phyloP scores from a whole-genome alignment of 139 green algal genomes.

The Coelastrella sp. region DNA sequence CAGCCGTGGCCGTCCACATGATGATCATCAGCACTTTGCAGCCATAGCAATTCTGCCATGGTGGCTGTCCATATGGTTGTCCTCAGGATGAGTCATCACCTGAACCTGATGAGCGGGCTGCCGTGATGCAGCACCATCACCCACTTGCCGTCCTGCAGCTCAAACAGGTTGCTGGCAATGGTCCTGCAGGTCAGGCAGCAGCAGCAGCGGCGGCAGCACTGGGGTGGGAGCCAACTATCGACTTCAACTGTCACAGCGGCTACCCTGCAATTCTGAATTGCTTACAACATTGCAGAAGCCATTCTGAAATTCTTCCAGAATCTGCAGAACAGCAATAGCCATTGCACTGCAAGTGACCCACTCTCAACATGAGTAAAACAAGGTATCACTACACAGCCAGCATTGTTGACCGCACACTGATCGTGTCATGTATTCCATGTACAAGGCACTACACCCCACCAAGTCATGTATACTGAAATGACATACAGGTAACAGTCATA shows the following conservation, averaged over 20 bases:
- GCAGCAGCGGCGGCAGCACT: neutral
- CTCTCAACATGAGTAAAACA: neutral
- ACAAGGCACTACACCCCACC: neutral
- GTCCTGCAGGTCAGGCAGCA: slow-evolving; percentile 59
- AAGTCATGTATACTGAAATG: neutral
- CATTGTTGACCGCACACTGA: neutral
- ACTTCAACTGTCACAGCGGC: neutral
- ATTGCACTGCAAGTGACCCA: neutral
- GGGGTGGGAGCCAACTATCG: neutral
- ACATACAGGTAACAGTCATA: neutral
- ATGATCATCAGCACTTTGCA: too few relatives aligned
- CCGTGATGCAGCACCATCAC: slow-evolving; percentile 85
- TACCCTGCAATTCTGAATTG: neutral
- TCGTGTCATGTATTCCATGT: neutral
- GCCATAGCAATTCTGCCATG: too few relatives aligned
- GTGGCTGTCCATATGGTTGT: too few relatives aligned
- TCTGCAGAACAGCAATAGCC: neutral
- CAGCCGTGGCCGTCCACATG: too few relatives aligned
- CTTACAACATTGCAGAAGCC: too few relatives aligned
- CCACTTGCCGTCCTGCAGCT: slow-evolving; percentile 84
- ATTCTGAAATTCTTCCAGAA: neutral
- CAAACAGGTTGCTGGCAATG: slow-evolving; percentile 89
- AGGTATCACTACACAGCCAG: neutral
- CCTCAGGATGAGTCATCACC: neutral
- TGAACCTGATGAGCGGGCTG: neutral